A percentile compares a stretch with the other conserved stretches of the same genome.
These are phyloP conservation scores for Cynara cardunculus DNA, from an alignment of 129 eudicot species.

Conservation along the genomic window DNA sequence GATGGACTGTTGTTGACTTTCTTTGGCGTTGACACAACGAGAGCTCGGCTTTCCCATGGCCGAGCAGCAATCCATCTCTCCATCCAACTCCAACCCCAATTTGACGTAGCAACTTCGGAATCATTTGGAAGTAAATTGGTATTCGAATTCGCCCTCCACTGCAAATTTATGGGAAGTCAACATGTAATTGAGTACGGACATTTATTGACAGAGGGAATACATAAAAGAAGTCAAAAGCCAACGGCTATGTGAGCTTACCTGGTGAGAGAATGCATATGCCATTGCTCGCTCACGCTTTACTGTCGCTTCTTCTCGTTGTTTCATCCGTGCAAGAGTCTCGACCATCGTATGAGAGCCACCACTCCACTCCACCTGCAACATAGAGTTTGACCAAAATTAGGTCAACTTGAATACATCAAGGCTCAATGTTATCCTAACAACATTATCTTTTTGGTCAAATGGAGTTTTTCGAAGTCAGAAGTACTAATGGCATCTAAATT, in stretches of 20 bases:
- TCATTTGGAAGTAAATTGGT: constrained; percentile 38
- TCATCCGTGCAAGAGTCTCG: constrained; percentile 66
- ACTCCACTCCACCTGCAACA: constrained; percentile 76
- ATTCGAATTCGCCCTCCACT: constrained; percentile 90
- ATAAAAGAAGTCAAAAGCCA: not conserved
- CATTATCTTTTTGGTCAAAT: not conserved
- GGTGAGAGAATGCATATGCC: constrained; percentile 98
- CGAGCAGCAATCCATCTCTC: constrained; percentile 97
- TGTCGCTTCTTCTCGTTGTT: constrained; percentile 91
- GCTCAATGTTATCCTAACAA: not conserved
- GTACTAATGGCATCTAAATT: not conserved
- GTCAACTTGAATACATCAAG: not conserved
- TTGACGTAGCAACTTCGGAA: constrained; percentile 49
- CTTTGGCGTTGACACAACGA: constrained; percentile 48
- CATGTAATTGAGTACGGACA: not conserved
- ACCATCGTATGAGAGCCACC: constrained; percentile 70
- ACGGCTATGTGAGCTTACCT: constrained; percentile 38
- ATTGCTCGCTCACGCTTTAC: constrained; percentile 85
- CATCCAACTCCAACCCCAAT: constrained; percentile 99
- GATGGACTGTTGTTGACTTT: constrained; percentile 40
- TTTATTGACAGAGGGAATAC: not conserved
- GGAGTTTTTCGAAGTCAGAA: not conserved
- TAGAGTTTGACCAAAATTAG: constrained; percentile 3
- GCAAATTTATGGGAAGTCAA: constrained; percentile 13
- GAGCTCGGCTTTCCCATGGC: constrained; percentile 84